Percentiles rank a stretch among this genome's conserved stretches.
Evolutionary conservation across 2,329 filamentous ascomycete genomes (phyloP).

Genomic region (Sordariomycetes sp.): DNA sequence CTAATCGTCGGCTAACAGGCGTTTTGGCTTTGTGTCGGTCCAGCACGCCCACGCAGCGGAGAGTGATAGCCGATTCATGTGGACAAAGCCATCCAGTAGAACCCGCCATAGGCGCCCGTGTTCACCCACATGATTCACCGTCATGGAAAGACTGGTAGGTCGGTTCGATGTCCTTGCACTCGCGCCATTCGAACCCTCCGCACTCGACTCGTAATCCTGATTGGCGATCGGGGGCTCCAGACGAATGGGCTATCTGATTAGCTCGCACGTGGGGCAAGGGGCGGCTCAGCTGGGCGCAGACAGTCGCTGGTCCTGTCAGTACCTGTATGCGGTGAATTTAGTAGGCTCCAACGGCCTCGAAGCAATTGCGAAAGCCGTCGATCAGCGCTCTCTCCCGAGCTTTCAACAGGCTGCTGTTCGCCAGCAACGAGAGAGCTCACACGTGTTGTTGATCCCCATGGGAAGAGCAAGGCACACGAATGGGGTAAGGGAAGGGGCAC

Average conservation of each 20-base stretch:
- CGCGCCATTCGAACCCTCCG: background rate
- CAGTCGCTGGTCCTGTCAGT: background rate
- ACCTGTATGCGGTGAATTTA: background rate
- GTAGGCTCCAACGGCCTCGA: background rate
- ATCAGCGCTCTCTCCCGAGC: background rate
- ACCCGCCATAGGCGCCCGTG: background rate
- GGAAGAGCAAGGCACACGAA: background rate
- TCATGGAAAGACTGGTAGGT: background rate
- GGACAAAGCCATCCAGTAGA: background rate
- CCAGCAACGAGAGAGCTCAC: background rate
- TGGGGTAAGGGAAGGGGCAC: background rate
- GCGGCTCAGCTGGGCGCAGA: background rate
- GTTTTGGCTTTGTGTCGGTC: background rate
- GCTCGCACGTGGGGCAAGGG: background rate
- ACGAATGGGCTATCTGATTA: background rate
- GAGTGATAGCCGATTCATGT: background rate
- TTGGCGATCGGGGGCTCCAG: background rate
- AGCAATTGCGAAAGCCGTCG: background rate
- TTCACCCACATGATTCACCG: background rate
- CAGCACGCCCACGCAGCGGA: background rate
- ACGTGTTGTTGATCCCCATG: background rate
- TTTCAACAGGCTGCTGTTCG: background rate
- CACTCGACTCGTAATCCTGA: background rate
- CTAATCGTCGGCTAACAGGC: background rate
- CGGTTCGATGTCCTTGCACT: background rate